Evolutionary conservation across 192 early-diverging fungal genomes (phyloP), one percentile per base, ranked within the genome.

Genomic region (Jimgerdemannia flammicorona): DNA sequence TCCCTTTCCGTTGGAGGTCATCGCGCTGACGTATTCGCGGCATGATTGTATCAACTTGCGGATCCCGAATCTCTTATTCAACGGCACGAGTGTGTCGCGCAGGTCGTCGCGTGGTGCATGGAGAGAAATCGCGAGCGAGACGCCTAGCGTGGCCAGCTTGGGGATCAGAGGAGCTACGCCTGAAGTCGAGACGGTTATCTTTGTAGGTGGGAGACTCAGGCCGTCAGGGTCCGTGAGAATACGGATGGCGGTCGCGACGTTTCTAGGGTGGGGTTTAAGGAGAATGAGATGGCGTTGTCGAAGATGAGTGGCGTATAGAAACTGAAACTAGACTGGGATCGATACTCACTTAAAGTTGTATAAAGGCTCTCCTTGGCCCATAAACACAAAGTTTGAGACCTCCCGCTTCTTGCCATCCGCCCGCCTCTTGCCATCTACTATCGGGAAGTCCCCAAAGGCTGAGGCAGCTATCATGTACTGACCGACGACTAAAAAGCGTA

Each of bases 331-430:
- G 49, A 59, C 14, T 59, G 49, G 49, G 14, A 59, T 59, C 49
- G 49, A 59, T 2, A 89, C 76, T 71, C 86, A 87, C 78, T 83
- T 88, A 81, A 89, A 95, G 79, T 97, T 97, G 79, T 92, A 91
- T 18, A 96, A 78, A 2, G 96, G 96, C 76, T 97, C 96, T 11
- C 94, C 95, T 80, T 95, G 94, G 40, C 95, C 95, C 96, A 97
- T 97, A 73, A 95, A 93, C 1, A 97, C 96, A 70, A 96, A 90
- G 79, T 97, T 97, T 29, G 87, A 88, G 19, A 97, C 83, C 3
- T 70, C 83, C 49, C 89, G 84, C 64, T 85, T 84, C 9, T 67
- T 69, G 42, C 76, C 75, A 19, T 95, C 81, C 3, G 70, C 83
- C 44, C 89, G 84, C 64, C 84, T 83, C 8, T 66, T 68, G 40